Base-by-base conservation (phyloP, 768 basidiomycete species). In the Boletus vinaceobasis region DNA sequence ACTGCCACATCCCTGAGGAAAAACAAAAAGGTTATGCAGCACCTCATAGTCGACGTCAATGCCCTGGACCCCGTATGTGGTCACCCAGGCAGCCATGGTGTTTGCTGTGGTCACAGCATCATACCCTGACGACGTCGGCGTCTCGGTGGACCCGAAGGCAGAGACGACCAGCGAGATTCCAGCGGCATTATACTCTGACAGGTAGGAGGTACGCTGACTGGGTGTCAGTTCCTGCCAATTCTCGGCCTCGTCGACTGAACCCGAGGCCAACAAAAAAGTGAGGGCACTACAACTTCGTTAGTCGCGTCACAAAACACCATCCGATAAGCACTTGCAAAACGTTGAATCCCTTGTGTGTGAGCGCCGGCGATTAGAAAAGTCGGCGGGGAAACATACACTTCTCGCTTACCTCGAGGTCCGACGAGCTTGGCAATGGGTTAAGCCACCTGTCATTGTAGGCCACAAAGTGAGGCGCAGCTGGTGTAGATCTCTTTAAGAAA, bases 81-180 rank as follows among this genome's bases (percentile, higher is more conserved):
- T 74, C 33, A 82, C 82, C 72, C 73, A 81, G 1, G 69, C 62
- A 4, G 79, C 79, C 58, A 82, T 70, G 7, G 67, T 72, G 56
- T 76, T 73, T 0, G 81, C 80, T 1, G 70, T 70, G 21, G 46
- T 56, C 19, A 73, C 65, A 0, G 80, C 71, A 53, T 82, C 71
- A 10, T 55, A 58, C n/a, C 74, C 74, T 6, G 66, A 63, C 0
- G 75, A 66, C 2, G 79, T 82, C 1, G 80, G 80, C 1, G 71
- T 65, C 51, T 66, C 62, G 11, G 69, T 71, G 8, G 77, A 73
- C 7, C 80, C 80, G 60, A 85, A 84, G 2, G 73, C 74, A 40
- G 81, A 81, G 5, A 84, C 83, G 54, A 85, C 74, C 27, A 85
- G 63, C 43, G 77, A 78, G 64, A 84, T 82, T 6, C 83, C 82